These are phyloP conservation scores for Fragaria ananassa DNA, from an alignment of 306 rosid genomes.

Conservation along the genomic window DNA sequence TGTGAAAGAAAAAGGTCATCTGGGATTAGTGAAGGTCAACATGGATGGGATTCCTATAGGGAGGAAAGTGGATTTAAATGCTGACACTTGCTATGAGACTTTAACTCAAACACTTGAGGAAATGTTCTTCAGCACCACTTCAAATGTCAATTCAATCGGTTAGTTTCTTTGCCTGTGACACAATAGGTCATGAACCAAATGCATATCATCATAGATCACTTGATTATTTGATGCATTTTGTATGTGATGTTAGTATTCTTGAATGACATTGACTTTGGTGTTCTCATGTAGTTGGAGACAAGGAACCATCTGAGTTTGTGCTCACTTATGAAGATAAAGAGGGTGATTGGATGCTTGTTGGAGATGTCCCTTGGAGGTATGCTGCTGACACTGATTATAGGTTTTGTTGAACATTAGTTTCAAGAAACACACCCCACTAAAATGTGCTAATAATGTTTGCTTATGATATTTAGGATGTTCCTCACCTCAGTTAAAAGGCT, in stretches of 20 bases:
- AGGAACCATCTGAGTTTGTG: conserved; percentile 61
- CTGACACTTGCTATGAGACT: conserved; percentile 61
- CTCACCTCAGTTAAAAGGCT: conserved; percentile 64
- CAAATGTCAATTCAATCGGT: conserved; percentile 32
- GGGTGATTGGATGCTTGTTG: conserved; percentile 75
- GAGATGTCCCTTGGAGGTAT: conserved; percentile 80
- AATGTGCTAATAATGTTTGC: conserved; percentile 1
- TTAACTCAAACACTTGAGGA: conserved; percentile 60
- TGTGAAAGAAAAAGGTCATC: conserved; percentile 38
- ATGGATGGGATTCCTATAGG: conserved; percentile 63
- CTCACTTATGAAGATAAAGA: conserved; percentile 74
- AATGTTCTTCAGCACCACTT: conserved; percentile 50
- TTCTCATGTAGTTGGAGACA: conserved; percentile 29
- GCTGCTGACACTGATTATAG: not conserved
- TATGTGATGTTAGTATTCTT: not conserved
- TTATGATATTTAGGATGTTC: conserved; percentile 50
- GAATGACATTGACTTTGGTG: conserved; percentile 2
- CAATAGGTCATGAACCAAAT: not conserved
- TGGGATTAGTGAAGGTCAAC: conserved; percentile 65
- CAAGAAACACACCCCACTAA: not conserved
- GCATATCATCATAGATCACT: not conserved
- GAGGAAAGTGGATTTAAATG: conserved; percentile 62
- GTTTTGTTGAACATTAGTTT: not conserved
- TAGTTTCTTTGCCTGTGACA: conserved; percentile 2
- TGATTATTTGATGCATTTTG: not conserved